Evolutionary conservation across 2,329 filamentous ascomycete genomes (phyloP), one percentile per base, ranked within the genome.

Genomic region (Sphaerulina vaccinii): DNA sequence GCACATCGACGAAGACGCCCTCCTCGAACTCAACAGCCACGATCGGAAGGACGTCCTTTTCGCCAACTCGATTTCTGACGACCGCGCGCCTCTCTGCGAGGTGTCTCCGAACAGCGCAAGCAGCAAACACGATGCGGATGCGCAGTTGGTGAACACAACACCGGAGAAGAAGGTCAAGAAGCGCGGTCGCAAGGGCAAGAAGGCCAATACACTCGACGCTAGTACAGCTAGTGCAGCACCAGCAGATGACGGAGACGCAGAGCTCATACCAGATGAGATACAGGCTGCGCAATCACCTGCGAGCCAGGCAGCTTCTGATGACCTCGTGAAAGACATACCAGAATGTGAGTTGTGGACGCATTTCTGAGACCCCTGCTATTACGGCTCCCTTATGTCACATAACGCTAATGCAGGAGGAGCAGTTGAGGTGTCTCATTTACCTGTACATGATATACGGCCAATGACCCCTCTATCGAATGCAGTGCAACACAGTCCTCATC

Each of bases 31-130:
- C 53, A 59, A 63, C 32, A 57, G 47, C 21, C 52, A 57, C 3
- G 32, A 57, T 27, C 5, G 32, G 5, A 42, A 43, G 15, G 54
- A 42, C 24, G 18, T 42, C 11, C 36, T 47, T 5, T 43, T 49
- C 18, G 52, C 51, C 16, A 54, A 39, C 19, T 47, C 50, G 42
- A 55, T 56, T 16, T 7, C 41, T 9, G 49, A 19, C 18, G 65
- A 70, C 42, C 71, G 72, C 60, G 59, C 62, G 44, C 67, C 70
- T 19, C 61, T 75, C 40, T 67, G 68, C 48, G 70, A 75, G 36
- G 68, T 76, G n/a, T 68, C 70, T 18, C 62, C 65, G 13, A 75
- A 69, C 50, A 64, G 63, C 41, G 60, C 58, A 16, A 57, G 59
- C 22, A 61, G 55, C 45, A 58, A 51, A 42, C 18, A 54, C 27